These are phyloP conservation scores for Agarophyton chilense DNA, from an alignment of 23 red algal genomes.

Conservation along the genomic window DNA sequence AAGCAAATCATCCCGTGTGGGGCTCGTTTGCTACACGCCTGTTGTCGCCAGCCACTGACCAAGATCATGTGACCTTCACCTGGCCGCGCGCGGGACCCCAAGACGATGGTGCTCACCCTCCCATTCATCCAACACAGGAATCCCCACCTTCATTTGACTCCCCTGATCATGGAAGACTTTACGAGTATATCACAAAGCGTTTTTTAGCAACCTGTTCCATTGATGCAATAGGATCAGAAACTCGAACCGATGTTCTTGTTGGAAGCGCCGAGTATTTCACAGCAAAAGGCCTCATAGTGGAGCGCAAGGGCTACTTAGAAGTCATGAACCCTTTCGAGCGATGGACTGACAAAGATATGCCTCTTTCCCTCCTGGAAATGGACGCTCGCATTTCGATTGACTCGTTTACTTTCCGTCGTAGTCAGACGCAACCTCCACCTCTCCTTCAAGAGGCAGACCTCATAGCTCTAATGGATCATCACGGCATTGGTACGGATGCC, in stretches of 20 bases:
- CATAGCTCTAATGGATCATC: conserved; percentile 87
- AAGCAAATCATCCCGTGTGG: conserved; percentile 72
- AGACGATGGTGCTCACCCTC: conserved; percentile 94
- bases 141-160: conserved; percentile 60
- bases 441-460: conserved; percentile 91
- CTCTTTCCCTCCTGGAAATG: conserved; percentile 20
- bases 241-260: conserved; percentile 55
- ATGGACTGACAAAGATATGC: conserved; percentile 84
- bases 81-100: conserved; percentile 75
- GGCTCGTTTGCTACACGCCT: conserved; percentile 71
- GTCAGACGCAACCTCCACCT: conserved; percentile 81
- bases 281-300: conserved; percentile 74
- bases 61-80: conserved; percentile 67
- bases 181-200: conserved; percentile 89
- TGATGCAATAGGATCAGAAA: conserved; percentile 87
- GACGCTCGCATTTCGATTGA: conserved; percentile 31
- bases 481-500: conserved; percentile 98
- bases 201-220: conserved; percentile 92
- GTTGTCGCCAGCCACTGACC: conserved; percentile 32
- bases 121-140: conserved; percentile 90
- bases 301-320: conserved; percentile 78
- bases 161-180: conserved; percentile 68
- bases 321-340: conserved; percentile 77
- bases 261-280: conserved; percentile 78
- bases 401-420: conserved; percentile 54